phyloP scores from a whole-genome alignment of 345 rosid genomes.

The Ceriops zippeliana region DNA sequence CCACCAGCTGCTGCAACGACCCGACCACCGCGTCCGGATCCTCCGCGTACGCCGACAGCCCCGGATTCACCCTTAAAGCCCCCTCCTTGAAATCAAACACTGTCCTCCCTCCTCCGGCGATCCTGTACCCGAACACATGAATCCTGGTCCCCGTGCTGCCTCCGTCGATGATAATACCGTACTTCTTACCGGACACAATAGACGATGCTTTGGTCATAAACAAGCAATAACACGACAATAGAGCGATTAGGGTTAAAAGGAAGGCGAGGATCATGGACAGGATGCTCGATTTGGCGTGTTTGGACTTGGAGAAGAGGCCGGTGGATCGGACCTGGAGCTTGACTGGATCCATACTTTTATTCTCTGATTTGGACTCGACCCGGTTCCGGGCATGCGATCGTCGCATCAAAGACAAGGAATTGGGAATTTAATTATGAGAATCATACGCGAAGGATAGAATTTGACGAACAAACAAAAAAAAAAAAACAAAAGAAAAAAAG shows the following conservation, averaged over 20 bases:
- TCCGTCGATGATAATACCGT: constrained; percentile 64
- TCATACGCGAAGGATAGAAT: constrained; percentile 13
- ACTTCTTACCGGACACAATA: constrained; percentile 4
- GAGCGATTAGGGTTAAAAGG: constrained; percentile 18
- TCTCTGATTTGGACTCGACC: constrained; percentile 24
- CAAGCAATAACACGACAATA: constrained; percentile 27
- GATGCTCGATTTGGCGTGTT: constrained; percentile 26
- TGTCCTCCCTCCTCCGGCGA: constrained; percentile 27
- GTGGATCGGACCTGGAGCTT: constrained; percentile 46
- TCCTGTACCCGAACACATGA: constrained; percentile 51
- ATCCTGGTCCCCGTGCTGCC: constrained; percentile 86
- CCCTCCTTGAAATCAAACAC: constrained; percentile 45
- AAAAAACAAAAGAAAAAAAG: too few species aligned
- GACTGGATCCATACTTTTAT: constrained; percentile 48
- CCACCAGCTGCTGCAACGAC: constrained; percentile 58
- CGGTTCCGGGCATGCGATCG: constrained; percentile 61
- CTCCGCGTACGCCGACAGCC: constrained; percentile 64
- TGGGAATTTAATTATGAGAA: constrained; percentile 7
- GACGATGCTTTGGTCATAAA: constrained; percentile 7
- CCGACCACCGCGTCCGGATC: constrained; percentile 51
- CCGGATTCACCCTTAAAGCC: constrained; percentile 71
- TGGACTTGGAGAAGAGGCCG: constrained; percentile 28
- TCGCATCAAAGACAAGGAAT: constrained; percentile 60
- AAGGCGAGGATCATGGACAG: constrained; percentile 21
- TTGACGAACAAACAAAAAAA: not conserved